Evolutionary conservation across 2,329 filamentous ascomycete genomes (phyloP).

Genomic region (Seiridium cupressi): DNA sequence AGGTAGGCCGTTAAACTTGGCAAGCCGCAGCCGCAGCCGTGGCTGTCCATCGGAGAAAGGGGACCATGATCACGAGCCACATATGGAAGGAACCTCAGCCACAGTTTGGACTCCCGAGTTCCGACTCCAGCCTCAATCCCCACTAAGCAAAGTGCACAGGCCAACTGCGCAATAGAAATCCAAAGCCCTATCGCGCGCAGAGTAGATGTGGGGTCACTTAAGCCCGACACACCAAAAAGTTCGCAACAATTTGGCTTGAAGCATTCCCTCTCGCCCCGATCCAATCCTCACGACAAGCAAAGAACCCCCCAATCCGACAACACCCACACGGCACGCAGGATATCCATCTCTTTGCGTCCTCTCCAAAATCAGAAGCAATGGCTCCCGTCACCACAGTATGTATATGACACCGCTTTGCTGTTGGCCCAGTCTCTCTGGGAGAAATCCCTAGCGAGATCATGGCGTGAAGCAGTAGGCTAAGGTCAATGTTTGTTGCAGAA

Average conservation of each 20-base stretch:
- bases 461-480: conserved; percentile 95
- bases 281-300: conserved; percentile 6
- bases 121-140: too few relatives aligned
- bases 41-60: too few relatives aligned
- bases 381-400: conserved; percentile 78
- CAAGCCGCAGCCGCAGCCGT: too few relatives aligned
- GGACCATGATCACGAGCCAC: too few relatives aligned
- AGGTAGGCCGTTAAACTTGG: too few relatives aligned
- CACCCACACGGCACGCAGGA: conserved; percentile 33
- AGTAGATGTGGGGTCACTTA: background rate
- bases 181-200: conserved; percentile 7
- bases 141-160: background rate
- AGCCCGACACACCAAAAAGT: conserved; percentile 31
- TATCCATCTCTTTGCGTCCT: conserved; percentile 68
- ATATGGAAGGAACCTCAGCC: too few relatives aligned
- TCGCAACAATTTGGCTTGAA: conserved; percentile 10
- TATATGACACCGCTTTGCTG: conserved; percentile 89
- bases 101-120: too few relatives aligned
- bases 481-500: conserved; percentile 58
- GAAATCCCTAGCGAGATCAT: conserved; percentile 37
- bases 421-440: conserved; percentile 58
- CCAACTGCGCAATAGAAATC: background rate
- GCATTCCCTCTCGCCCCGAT: background rate
- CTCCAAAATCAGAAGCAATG: conserved; percentile 62
- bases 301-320: conserved; percentile 17